phyloP scores from a whole-genome alignment of 352 stramenopile genomes.

The Phytophthora tentaculata region DNA sequence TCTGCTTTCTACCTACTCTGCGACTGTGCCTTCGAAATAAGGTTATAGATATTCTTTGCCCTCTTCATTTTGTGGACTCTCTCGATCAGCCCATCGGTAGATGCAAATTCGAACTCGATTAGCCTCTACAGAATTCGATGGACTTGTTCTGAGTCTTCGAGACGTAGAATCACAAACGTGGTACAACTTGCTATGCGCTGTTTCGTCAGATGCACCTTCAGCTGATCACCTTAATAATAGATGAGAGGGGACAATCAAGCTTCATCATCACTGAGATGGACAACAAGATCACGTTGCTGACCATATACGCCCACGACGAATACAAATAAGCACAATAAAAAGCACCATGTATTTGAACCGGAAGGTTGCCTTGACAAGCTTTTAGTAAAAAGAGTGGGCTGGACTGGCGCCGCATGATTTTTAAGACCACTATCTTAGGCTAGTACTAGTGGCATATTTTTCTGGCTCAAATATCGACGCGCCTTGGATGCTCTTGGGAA shows the following conservation, averaged over 20 bases:
- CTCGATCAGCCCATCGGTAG: neutral
- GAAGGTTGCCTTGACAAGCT: too few relatives aligned
- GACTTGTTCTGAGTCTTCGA: conserved; percentile 9
- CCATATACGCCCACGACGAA: too few relatives aligned
- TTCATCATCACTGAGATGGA: conserved; percentile 13
- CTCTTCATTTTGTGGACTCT: neutral
- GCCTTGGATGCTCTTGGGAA: neutral
- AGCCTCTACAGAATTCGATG: conserved; percentile 7
- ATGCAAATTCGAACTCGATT: conserved; percentile 6
- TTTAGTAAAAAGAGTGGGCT: neutral
- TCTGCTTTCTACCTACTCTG: neutral
- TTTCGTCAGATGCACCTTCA: conserved; percentile 1
- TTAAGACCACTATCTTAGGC: neutral
- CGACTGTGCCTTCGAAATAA: neutral
- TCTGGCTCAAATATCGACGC: neutral
- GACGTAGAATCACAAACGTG: conserved; percentile 12
- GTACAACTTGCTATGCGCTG: conserved; percentile 12
- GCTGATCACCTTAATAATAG: too few relatives aligned
- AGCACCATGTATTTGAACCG: too few relatives aligned
- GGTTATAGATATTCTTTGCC: neutral
- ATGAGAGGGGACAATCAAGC: too few relatives aligned
- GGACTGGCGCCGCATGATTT: neutral
- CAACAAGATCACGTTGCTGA: conserved; percentile 20
- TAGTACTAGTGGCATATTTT: neutral
- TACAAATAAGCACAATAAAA: too few relatives aligned